phyloP scores from a whole-genome alignment of 1,284 basidiomycete species.

The Cutaneotrichosporon mucoides region DNA sequence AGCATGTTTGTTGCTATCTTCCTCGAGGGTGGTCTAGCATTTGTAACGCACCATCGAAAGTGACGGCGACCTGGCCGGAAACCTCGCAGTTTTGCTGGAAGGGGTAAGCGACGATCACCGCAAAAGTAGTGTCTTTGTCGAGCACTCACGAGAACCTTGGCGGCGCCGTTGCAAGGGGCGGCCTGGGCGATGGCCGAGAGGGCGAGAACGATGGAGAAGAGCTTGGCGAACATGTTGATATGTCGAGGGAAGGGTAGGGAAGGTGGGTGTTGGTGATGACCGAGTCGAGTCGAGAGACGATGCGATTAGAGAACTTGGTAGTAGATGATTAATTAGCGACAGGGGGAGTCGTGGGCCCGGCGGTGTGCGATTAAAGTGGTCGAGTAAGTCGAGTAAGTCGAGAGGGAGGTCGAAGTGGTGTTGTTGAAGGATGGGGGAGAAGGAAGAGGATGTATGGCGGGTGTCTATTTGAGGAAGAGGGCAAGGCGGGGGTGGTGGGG shows the following conservation, averaged over 20 bases:
- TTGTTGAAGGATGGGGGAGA: not conserved
- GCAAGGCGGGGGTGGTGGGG: too few species aligned
- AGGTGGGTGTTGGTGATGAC: too few species aligned
- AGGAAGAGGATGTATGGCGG: not conserved
- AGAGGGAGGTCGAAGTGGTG: not conserved
- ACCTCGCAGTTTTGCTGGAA: slow-evolving; percentile 32
- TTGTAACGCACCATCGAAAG: slow-evolving; percentile 52
- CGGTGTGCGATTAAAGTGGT: not conserved
- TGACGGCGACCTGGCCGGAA: slow-evolving; percentile 50
- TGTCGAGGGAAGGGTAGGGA: not conserved
- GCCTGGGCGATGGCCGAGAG: slow-evolving; percentile 17
- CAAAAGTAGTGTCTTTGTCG: too few species aligned
- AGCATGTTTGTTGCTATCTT: not conserved
- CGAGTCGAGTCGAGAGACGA: too few species aligned
- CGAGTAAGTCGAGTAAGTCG: not conserved
- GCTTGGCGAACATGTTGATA: slow-evolving; percentile 10
- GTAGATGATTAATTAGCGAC: not conserved
- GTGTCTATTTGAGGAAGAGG: not conserved
- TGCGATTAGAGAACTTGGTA: too few species aligned
- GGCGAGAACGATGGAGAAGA: slow-evolving; percentile 18
- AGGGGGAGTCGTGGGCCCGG: slow-evolving; percentile 3
- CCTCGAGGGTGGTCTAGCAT: not conserved
- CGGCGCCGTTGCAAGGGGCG: slow-evolving; percentile 15
- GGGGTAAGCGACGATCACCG: not conserved
- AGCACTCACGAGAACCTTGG: slow-evolving; percentile 24